Evolutionary conservation across 306 rosid species (phyloP), one percentile per base, ranked within the genome.

Genomic region (Pyrus pyrifolia): DNA sequence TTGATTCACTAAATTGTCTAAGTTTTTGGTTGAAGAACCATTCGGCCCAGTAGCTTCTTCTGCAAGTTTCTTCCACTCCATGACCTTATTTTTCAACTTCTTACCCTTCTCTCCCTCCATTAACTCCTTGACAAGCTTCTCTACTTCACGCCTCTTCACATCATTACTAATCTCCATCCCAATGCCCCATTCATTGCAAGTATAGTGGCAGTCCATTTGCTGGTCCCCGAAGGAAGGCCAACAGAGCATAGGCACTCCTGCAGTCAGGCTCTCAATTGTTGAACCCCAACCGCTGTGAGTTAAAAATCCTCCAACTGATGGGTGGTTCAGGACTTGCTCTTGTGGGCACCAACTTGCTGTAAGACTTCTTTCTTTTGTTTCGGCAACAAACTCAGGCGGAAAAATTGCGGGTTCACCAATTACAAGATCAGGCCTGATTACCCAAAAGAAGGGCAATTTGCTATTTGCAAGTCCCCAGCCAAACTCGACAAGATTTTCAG

Each of bases 171-270:
- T 60, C 40, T 73, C 58, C 58, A 73, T 73, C 11, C 77, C 68
- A 42, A 73, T 42, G 3, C 11, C 68, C 77, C 68, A 73, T 22
- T 22, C 18, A 9, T 60, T 44, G 38, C 68, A 73, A 11, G 57
- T 2, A 27, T 23, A 73, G 17, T 25, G 5, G 12, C 68, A 59
- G 15, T 73, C 5, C 8, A 33, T 60, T 17, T 25, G 69, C 27
- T 73, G 69, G 10, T 73, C 77, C 0, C 2, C 42, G 2, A 73
- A 44, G 11, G 45, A 60, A 17, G 77, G 69, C 69, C 68, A 73
- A 73, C 77, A 42, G 5, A 73, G 58, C 77, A 73, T 73, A 12
- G 77, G 77, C 22, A 73, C 77, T 42, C 69, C 77, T 0, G 77
- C 59, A 17, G 42, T 30, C 4, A 40, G 0, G 57, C 63, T 67